phyloP scores from a whole-genome alignment of 805 yeast species.

The Saturnispora mendoncae region DNA sequence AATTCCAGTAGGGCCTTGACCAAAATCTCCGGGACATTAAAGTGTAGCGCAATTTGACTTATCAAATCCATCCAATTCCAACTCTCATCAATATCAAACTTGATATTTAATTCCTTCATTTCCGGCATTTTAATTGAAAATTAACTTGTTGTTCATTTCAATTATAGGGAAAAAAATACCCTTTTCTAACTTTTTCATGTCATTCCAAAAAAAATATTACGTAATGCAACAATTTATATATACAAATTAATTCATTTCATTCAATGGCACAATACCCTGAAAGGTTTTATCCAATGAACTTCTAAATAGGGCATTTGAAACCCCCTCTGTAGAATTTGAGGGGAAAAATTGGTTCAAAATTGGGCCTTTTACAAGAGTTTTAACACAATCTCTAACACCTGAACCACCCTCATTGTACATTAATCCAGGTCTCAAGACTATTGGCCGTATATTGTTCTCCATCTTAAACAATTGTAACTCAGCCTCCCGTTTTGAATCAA shows the following conservation, averaged over 20 bases:
- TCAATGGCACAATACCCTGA: too few relatives aligned
- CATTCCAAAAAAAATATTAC: too few relatives aligned
- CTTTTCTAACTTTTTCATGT: too few relatives aligned
- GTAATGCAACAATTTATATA: too few relatives aligned
- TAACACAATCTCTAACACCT: conserved; percentile 12
- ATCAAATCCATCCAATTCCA: conserved; percentile 4
- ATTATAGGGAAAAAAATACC: background rate
- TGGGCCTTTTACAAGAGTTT: background rate
- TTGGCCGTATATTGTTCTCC: conserved; percentile 45
- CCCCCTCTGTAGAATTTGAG: background rate
- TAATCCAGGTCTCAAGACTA: conserved; percentile 73
- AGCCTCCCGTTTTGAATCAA: conserved; percentile 68
- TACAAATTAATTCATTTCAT: too few relatives aligned
- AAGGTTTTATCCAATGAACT: background rate
- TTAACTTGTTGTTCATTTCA: background rate
- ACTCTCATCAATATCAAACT: background rate
- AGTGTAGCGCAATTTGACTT: conserved; percentile 15
- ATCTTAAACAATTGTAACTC: conserved; percentile 43
- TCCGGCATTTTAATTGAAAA: background rate
- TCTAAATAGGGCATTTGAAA: background rate
- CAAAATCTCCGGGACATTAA: conserved; percentile 24
- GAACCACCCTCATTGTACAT: conserved; percentile 52
- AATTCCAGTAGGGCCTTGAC: conserved; percentile 25
- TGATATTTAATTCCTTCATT: background rate
- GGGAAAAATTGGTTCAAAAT: background rate